phyloP scores from a whole-genome alignment of 208 protist species.

The Wallacemonas sp. region DNA sequence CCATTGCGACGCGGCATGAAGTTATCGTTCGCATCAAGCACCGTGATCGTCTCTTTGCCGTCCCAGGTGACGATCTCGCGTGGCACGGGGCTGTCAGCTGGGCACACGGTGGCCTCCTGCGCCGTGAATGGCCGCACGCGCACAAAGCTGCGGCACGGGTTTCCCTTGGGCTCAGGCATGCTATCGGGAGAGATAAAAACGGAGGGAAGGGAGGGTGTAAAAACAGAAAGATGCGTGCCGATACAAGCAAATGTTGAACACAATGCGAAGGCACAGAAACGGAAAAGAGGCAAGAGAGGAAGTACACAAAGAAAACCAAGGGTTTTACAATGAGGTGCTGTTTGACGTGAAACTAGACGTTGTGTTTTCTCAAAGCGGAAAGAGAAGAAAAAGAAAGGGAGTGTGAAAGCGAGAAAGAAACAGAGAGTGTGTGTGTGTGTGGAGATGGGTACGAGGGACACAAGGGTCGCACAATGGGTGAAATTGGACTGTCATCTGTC shows the following conservation, averaged over 20 bases:
- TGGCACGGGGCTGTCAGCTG: conserved; percentile 65
- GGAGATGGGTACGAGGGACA: too few species aligned
- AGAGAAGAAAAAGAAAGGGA: too few species aligned
- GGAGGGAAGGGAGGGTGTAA: background rate
- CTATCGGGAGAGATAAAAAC: conserved; percentile 16
- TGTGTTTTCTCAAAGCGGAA: background rate
- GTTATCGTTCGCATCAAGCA: conserved; percentile 66
- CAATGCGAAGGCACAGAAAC: conserved; percentile 3
- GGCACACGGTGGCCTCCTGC: conserved; percentile 64
- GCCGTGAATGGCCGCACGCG: conserved; percentile 78
- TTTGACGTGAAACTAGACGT: too few species aligned
- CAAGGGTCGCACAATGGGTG: too few species aligned
- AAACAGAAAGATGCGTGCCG: background rate
- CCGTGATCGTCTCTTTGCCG: conserved; percentile 46
- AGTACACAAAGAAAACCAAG: too few species aligned
- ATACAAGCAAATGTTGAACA: background rate
- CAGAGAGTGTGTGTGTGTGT: too few species aligned
- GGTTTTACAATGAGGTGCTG: too few species aligned
- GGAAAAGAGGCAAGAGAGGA: conserved; percentile 12
- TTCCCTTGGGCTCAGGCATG: conserved; percentile 25
- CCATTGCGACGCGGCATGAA: conserved; percentile 71
- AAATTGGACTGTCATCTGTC: too few species aligned
- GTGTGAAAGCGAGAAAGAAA: too few species aligned
- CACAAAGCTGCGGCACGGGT: conserved; percentile 53
- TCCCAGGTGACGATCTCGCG: conserved; percentile 71